Conservation (phyloP, 2,329 filamentous ascomycete species). For the Phaeoacremonium minimum region DNA sequence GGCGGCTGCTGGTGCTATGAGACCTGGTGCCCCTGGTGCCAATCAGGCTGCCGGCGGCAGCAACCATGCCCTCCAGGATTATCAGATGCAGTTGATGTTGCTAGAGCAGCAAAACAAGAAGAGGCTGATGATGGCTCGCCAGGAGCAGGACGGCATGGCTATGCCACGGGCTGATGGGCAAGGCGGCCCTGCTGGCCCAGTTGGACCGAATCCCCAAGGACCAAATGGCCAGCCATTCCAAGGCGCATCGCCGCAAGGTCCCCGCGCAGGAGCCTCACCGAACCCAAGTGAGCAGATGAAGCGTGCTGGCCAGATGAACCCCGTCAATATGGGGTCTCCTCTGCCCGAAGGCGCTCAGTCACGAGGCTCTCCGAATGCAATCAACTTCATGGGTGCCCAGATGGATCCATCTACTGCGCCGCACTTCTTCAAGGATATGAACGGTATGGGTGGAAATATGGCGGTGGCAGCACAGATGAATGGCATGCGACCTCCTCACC, state of each 20-base stretch:
- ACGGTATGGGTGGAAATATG: constrained; percentile 50
- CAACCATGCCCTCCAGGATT: constrained; percentile 82
- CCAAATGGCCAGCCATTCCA: constrained; percentile 62
- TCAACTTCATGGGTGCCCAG: constrained; percentile 57
- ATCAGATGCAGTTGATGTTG: constrained; percentile 86
- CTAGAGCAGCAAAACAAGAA: constrained; percentile 88
- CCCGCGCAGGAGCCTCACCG: constrained; percentile 66
- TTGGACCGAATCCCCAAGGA: constrained; percentile 35
- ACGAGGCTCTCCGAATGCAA: constrained; percentile 59
- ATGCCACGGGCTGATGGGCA: constrained; percentile 41
- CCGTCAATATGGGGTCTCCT: constrained; percentile 65
- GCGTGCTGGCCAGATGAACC: constrained; percentile 71
- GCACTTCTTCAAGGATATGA: constrained; percentile 56
- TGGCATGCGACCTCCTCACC: constrained; percentile 67
- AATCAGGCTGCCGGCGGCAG: constrained; percentile 49
- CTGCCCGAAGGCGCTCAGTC: constrained; percentile 66
- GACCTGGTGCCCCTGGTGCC: constrained; percentile 40
- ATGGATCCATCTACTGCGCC: constrained; percentile 58
- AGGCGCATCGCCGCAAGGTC: constrained; percentile 66
- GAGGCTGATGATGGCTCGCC: constrained; percentile 75
- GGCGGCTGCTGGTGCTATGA: constrained; percentile 53
- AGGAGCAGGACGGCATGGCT: constrained; percentile 66
- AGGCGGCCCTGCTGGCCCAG: constrained; percentile 29
- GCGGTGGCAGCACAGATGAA: constrained; percentile 53
- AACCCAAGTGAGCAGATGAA: constrained; percentile 78